Evolutionary conservation across 208 protist species (phyloP).

Genomic region (Crithidia acanthocephali): DNA sequence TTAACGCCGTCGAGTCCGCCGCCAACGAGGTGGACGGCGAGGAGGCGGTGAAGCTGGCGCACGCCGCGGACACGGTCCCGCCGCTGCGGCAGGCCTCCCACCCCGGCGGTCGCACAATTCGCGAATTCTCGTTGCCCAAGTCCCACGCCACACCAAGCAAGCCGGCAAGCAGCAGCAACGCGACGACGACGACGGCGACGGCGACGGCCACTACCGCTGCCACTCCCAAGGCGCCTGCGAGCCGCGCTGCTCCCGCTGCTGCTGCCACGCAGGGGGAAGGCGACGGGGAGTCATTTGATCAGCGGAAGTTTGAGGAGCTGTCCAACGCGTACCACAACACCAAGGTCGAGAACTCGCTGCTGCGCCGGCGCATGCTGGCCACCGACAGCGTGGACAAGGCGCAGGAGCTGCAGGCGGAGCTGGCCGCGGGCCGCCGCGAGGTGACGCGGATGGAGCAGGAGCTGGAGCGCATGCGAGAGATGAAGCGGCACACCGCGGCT

Average conservation of each 20-base stretch:
- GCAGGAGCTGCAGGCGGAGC: constrained; percentile 61
- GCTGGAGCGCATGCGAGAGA: constrained; percentile 63
- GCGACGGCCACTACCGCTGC: not conserved
- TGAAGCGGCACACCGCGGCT: constrained; percentile 28
- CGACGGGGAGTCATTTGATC: constrained; percentile 40
- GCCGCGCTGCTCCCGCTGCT: not conserved
- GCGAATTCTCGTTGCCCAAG: constrained; percentile 82
- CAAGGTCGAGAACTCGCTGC: constrained; percentile 84
- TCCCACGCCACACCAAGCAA: constrained; percentile 16
- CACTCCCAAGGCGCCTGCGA: not conserved
- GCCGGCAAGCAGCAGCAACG: constrained; percentile 1
- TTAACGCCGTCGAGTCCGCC: constrained; percentile 58
- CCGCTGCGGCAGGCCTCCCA: constrained; percentile 71
- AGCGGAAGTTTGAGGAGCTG: constrained; percentile 61
- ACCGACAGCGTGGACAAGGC: constrained; percentile 73
- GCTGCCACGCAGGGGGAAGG: constrained; percentile 16
- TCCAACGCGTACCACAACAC: constrained; percentile 83
- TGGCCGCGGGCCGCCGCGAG: constrained; percentile 56
- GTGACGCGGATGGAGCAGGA: constrained; percentile 55
- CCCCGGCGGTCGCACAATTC: constrained; percentile 63
- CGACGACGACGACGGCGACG: not conserved
- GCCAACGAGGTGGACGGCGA: constrained; percentile 74
- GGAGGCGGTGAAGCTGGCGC: constrained; percentile 54
- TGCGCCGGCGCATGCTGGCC: constrained; percentile 75
- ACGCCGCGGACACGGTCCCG: constrained; percentile 60